Conservation (phyloP, 352 stramenopile genomes). For the Globisporangium sylvaticum region DNA sequence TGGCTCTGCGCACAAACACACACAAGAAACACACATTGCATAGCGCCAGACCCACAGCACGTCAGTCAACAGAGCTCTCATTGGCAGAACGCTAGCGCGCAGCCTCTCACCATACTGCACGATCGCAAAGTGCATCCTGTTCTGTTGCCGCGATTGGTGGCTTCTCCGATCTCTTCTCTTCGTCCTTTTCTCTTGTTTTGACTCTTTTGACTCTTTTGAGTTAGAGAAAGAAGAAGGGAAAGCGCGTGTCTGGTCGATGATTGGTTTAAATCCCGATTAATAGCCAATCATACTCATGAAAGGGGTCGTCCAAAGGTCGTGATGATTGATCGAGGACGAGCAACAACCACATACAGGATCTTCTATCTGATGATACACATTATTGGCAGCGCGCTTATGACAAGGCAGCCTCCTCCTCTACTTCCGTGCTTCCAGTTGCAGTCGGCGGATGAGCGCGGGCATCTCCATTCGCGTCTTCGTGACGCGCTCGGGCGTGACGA, state of each 20-base stretch:
- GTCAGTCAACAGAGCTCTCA: neutral
- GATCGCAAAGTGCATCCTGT: slow-evolving; percentile 61
- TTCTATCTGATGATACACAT: neutral
- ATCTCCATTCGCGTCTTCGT: slow-evolving; percentile 47
- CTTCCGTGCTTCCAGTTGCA: slow-evolving; percentile 11
- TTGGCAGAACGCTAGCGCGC: neutral
- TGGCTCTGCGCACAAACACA: slow-evolving; percentile 34
- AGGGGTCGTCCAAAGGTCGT: neutral
- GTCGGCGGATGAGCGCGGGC: slow-evolving; percentile 30
- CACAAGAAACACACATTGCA: neutral
- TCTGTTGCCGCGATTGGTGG: neutral
- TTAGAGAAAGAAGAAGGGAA: neutral
- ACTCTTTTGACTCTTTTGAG: neutral
- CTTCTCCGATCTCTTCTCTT: neutral
- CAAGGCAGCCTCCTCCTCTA: neutral
- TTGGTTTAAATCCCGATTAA: neutral
- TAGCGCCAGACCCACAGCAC: neutral
- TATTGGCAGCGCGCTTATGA: neutral
- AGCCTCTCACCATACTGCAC: slow-evolving; percentile 67
- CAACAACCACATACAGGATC: neutral
- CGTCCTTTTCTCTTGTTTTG: neutral
- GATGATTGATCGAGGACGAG: neutral
- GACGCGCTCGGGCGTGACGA: slow-evolving; percentile 47
- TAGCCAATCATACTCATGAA: neutral
- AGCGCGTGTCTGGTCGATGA: neutral